These are phyloP conservation scores for Aspergillus ruber DNA, from an alignment of 2,329 filamentous ascomycete species.

Conservation along the genomic window DNA sequence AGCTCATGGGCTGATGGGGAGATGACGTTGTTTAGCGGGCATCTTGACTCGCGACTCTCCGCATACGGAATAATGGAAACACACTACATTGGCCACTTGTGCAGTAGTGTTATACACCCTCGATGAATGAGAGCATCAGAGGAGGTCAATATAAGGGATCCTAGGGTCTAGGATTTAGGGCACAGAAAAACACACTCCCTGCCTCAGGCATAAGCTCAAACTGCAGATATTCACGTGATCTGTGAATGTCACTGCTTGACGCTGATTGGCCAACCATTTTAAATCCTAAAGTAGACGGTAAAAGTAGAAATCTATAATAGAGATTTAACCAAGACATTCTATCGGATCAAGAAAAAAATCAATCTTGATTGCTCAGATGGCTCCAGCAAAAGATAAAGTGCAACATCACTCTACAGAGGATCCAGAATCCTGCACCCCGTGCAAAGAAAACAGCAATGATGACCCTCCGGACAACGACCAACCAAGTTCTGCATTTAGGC, in stretches of 20 bases:
- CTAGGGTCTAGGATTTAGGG: too few relatives aligned
- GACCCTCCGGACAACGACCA: background rate
- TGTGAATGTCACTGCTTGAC: background rate
- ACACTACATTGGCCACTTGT: too few relatives aligned
- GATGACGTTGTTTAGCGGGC: too few relatives aligned
- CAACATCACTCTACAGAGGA: background rate
- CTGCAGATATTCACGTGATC: background rate
- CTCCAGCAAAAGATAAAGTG: background rate
- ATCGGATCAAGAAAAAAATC: background rate
- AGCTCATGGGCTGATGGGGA: too few relatives aligned
- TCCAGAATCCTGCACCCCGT: background rate
- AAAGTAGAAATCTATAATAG: too few relatives aligned
- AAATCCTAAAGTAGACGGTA: background rate
- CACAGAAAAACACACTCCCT: too few relatives aligned
- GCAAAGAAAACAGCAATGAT: background rate
- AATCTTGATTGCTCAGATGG: background rate
- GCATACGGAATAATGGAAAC: too few relatives aligned
- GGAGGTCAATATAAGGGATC: too few relatives aligned
- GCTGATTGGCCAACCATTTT: background rate
- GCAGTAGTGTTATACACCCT: too few relatives aligned
- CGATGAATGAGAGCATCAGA: too few relatives aligned
- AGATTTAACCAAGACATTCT: background rate
- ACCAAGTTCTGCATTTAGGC: slow-evolving; percentile 13
- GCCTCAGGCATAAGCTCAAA: too few relatives aligned
- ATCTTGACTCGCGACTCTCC: too few relatives aligned